Conservation (phyloP, 805 yeast species). For the Osmozyma mogii region DNA sequence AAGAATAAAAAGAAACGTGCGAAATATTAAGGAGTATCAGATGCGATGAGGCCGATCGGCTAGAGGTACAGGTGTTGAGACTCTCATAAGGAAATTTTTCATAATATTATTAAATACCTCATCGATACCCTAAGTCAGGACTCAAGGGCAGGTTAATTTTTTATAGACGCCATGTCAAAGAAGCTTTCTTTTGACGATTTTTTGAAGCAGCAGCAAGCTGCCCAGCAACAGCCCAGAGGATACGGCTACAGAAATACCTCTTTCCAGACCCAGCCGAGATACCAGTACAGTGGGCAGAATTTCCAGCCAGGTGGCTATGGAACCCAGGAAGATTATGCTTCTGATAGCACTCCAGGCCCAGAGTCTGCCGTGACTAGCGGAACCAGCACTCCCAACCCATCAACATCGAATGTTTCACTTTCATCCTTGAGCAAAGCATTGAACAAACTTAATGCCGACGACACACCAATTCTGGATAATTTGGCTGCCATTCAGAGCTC, state of each 20-base stretch:
- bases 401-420: constrained; percentile 62
- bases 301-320: constrained; percentile 8
- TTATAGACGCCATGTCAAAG: constrained; percentile 15
- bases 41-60: not conserved
- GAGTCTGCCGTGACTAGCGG: constrained; percentile 22
- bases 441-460: constrained; percentile 44
- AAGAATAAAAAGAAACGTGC: not conserved
- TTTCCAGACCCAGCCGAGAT: constrained; percentile 2
- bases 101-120: not conserved
- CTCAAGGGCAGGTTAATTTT: not conserved
- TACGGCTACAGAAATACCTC: constrained; percentile 2
- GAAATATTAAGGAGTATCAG: not conserved
- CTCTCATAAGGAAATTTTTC: not conserved
- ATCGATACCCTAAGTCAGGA: not conserved
- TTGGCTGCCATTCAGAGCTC: constrained; percentile 46
- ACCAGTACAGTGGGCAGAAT: constrained; percentile 7
- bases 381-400: constrained; percentile 24
- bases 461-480: constrained; percentile 59
- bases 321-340: constrained; percentile 4
- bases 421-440: constrained; percentile 66
- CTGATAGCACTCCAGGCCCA: constrained; percentile 3
- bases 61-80: not conserved
- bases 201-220: constrained; percentile 35
- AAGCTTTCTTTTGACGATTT: constrained; percentile 44
- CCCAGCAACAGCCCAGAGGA: constrained; percentile 26